Conservation (phyloP, 2,329 filamentous ascomycete genomes). For the Ilyonectria mors-panacis region DNA sequence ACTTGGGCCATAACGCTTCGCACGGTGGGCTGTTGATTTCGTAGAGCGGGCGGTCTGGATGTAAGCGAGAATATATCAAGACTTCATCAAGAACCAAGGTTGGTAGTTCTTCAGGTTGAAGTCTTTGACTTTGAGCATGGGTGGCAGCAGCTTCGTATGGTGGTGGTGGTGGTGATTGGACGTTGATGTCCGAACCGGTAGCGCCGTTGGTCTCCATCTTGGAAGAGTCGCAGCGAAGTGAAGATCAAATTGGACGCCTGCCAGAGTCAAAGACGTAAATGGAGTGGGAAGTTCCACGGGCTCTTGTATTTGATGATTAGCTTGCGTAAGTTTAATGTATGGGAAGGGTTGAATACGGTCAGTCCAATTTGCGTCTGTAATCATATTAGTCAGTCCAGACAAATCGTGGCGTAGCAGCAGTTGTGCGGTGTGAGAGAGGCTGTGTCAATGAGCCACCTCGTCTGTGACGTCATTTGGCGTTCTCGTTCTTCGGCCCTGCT, state of each 20-base stretch:
- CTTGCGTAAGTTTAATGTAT: background rate
- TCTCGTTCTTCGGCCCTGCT: no score
- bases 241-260: background rate
- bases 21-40: slow-evolving; percentile 44
- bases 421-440: background rate
- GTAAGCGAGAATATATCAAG: slow-evolving; percentile 39
- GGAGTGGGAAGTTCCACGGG: background rate
- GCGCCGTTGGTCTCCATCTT: background rate
- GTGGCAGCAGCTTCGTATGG: background rate
- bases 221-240: background rate
- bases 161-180: background rate
- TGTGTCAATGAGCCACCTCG: background rate
- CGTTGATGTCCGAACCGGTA: background rate
- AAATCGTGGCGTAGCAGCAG: background rate
- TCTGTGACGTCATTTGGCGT: background rate
- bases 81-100: slow-evolving; percentile 42
- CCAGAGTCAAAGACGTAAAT: background rate
- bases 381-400: background rate
- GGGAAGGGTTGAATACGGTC: background rate
- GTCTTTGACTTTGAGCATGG: background rate
- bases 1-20: slow-evolving; percentile 35
- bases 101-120: slow-evolving; percentile 27
- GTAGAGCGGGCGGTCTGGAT: slow-evolving; percentile 42
- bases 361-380: background rate
- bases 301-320: background rate